Base-by-base conservation (phyloP, 2,329 filamentous ascomycete species). In the Trichoderma sp. region DNA sequence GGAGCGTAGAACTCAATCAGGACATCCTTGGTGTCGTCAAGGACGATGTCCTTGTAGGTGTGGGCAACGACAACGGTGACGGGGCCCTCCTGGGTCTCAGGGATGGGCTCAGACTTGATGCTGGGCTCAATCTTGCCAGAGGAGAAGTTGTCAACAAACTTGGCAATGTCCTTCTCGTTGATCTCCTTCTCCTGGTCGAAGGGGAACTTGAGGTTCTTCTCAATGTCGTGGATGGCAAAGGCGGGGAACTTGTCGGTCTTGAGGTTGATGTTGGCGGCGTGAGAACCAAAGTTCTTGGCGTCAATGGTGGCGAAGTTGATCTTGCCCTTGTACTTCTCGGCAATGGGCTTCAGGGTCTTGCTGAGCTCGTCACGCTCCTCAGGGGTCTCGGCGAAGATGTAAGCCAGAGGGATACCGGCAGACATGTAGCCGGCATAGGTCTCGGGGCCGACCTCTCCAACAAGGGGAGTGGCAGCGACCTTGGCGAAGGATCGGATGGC, bases 281-380 rank as follows among this genome's bases (percentile, higher is more conserved):
- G 96, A 77, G 95, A 94, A 81, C 96, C 96, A 80, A 97, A 99
- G 73, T 92, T 84, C 87, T 93, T 93, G 76, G 96, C 95, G 80
- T 99, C 96, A 78, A 99, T 98, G 79, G 94, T 98, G 76, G 95
- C 96, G 82, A 99, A 97, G 92, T 97, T 98, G 87, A 99, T 90
- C 82, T 90, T 91, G 84, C 96, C 95, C 85, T 95, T 95, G 88
- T 94, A 90, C 86, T 95, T 92, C 86, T 97, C 89, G 73, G 96
- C 96, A 76, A 99, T 83, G 76, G 93, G 88, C 88, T 94, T 97
- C 79, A 99, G 87, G 74, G 89, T 86, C 75, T 92, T 89, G 76
- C 91, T 86, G 76, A 97, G 90, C 79, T 90, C 85, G 80, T 92
- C 89, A 78, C 96, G 95, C 88, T 97, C 94, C 85, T 98, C 95